Evolutionary conservation across 768 basidiomycete genomes (phyloP), one percentile per base, ranked within the genome.

Genomic region (Suillus sp.): DNA sequence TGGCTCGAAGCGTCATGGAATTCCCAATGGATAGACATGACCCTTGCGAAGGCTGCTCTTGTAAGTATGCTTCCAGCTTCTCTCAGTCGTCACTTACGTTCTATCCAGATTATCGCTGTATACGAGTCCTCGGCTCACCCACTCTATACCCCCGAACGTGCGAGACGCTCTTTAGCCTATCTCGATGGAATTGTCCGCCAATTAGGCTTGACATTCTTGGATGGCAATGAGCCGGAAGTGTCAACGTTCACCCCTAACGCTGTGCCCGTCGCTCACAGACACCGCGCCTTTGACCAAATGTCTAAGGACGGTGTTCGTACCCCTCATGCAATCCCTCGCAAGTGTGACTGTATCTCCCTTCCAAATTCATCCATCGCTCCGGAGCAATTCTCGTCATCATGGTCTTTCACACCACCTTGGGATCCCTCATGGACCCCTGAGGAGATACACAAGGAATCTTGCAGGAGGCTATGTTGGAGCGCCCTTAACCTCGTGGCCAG

Each of bases 61-160:
- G 90, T 90, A 57, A 65, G 83, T 75, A 6, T 48, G 25, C 45
- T 7, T 56, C 59, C 37, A 27, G 8, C 40, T 9, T 14, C 14
- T 22, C 37, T 22, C 34, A 51, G 11, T 38, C 25, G 22, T 38
- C 65, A 64, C 68, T 72, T 47, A 77, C 45, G 53, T 42, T 14
- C 16, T 18, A n/a, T 4, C 38, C 64, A 91, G 91, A 85, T 93
- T 56, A 80, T 93, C 10, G 88, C 91, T 6, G 77, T 93, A 3
- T 93, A 91, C 68, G 92, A 93, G 72, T 83, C 85, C 0, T 92
- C 89, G 1, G 83, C 88, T 5, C 89, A 93, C 64, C 90, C 90
- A 7, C 78, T 83, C 48, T 83, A 91, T 70, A 82, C 81, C 25
- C 78, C 83, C 4, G 81, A 84, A 25, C 82, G 87, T 16, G 82